Base-by-base conservation (phyloP, 139 green algal species). In the Chlorella ohadii region DNA sequence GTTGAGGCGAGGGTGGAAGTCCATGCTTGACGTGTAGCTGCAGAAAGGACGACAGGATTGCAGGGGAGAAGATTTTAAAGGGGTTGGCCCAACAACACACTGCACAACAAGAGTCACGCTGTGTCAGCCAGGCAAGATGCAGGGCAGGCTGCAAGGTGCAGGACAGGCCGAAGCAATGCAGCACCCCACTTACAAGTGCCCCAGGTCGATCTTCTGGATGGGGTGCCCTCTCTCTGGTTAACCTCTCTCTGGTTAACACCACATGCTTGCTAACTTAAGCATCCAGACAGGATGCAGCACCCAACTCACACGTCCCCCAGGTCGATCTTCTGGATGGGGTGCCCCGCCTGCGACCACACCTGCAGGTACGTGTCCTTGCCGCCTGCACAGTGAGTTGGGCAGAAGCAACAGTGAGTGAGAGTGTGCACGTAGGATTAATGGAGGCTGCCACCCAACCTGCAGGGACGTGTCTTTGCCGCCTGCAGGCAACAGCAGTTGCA, bases 21-120 rank as follows among this genome's bases (percentile, higher is more conserved):
- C 90, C 84, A 93, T 78, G 31, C 70, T 66, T 70, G 87, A 94
- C 56, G 89, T 77, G 78, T 84, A 93, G 51, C 92, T 84, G n/a
- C 72, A n/a, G 41, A 0, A 11, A 73, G 66, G 28, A 74, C 2
- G 34, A n/a, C n/a, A n/a, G n/a, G n/a, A n/a, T n/a, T n/a, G n/a
- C n/a, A n/a, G n/a, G n/a, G n/a, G n/a, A n/a, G n/a, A n/a, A n/a
- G n/a, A n/a, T n/a, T n/a, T n/a, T n/a, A n/a, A n/a, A n/a, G n/a
- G n/a, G n/a, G n/a, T n/a, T n/a, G n/a, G n/a, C n/a, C n/a, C n/a
- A n/a, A n/a, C n/a, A n/a, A n/a, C n/a, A n/a, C n/a, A n/a, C n/a
- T n/a, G n/a, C n/a, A n/a, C n/a, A n/a, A n/a, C n/a, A n/a, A n/a
- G n/a, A n/a, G n/a, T n/a, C n/a, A n/a, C n/a, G n/a, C n/a, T n/a